Conservation (phyloP, 805 yeast genomes). For the Saccharomycopsis sp. region DNA sequence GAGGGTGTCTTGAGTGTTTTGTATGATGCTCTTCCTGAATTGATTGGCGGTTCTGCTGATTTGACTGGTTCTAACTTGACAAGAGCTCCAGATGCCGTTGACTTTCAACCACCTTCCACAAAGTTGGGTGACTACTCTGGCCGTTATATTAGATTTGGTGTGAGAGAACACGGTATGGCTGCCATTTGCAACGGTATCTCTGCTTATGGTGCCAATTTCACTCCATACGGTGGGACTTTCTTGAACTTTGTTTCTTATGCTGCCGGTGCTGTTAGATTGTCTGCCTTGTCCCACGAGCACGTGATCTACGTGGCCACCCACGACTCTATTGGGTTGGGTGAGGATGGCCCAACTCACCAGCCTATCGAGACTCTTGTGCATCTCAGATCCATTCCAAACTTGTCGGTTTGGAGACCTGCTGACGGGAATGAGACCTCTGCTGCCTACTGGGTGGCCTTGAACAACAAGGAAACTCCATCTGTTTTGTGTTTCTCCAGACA, state of each 20-base stretch:
- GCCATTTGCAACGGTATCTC: slow-evolving; percentile 96
- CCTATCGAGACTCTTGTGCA: slow-evolving; percentile 86
- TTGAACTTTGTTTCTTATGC: slow-evolving; percentile 84
- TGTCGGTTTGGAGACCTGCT: slow-evolving; percentile 87
- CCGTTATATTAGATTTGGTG: slow-evolving; percentile 95
- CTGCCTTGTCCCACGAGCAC: slow-evolving; percentile 78
- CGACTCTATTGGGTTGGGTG: slow-evolving; percentile 86
- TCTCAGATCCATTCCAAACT: slow-evolving; percentile 76
- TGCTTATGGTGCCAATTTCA: slow-evolving; percentile 77
- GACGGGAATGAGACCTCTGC: slow-evolving; percentile 87
- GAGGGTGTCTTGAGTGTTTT: slow-evolving; percentile 66
- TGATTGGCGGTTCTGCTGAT: slow-evolving; percentile 97
- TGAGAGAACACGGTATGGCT: slow-evolving; percentile 99
- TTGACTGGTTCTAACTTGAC: slow-evolving; percentile 95
- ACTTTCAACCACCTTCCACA: slow-evolving; percentile 83
- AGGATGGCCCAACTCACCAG: slow-evolving; percentile 91
- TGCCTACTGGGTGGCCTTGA: slow-evolving; percentile 62
- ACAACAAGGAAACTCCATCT: slow-evolving; percentile 57
- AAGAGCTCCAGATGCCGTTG: slow-evolving; percentile 72
- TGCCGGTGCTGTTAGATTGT: slow-evolving; percentile 78
- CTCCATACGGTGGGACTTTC: slow-evolving; percentile 96
- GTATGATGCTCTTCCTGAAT: slow-evolving; percentile 65
- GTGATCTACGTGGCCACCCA: slow-evolving; percentile 84
- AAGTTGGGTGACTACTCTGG: slow-evolving; percentile 83
- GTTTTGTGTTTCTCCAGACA: slow-evolving; percentile 77